A percentile compares a stretch with the other conserved stretches of the same genome.
Conservation (phyloP, 768 basidiomycete species). For the Kwoniella dejecticola region DNA sequence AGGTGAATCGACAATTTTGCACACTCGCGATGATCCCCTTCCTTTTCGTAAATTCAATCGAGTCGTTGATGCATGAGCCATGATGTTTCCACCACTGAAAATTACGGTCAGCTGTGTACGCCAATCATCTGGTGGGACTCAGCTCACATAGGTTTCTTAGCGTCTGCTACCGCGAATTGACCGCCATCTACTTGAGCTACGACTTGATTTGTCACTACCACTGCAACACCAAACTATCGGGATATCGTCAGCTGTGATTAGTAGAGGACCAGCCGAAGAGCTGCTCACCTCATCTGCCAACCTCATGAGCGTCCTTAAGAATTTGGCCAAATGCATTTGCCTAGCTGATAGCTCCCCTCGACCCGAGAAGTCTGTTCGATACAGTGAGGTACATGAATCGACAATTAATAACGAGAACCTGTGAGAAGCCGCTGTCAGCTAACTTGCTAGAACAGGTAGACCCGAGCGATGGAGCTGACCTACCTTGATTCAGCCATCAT, state of each 20-base stretch:
- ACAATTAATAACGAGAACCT: slow-evolving; percentile 96
- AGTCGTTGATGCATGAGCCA: slow-evolving; percentile 98
- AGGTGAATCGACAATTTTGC: slow-evolving; percentile 97
- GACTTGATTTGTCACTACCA: slow-evolving; percentile 96
- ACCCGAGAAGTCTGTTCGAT: slow-evolving; percentile 92
- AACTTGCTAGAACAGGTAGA: too few relatives aligned
- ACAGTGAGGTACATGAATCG: slow-evolving; percentile 93
- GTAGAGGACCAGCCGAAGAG: background rate
- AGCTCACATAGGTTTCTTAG: slow-evolving; percentile 85
- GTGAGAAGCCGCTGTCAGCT: slow-evolving; percentile 2
- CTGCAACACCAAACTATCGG: slow-evolving; percentile 88
- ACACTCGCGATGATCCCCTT: slow-evolving; percentile 85
- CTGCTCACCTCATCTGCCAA: slow-evolving; percentile 87
- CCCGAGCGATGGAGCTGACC: too few relatives aligned
- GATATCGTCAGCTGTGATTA: slow-evolving; percentile 10
- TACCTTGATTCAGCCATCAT: slow-evolving; percentile 98
- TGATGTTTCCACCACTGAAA: slow-evolving; percentile 82
- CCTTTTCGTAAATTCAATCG: slow-evolving; percentile 90
- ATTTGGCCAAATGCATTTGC: slow-evolving; percentile 94
- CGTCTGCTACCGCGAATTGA: slow-evolving; percentile 82
- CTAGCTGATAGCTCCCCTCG: slow-evolving; percentile 92
- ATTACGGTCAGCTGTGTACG: slow-evolving; percentile 14
- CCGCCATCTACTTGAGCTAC: slow-evolving; percentile 98
- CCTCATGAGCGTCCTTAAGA: slow-evolving; percentile 86
- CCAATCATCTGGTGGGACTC: background rate